phyloP scores from a whole-genome alignment of 306 rosid species.

The Malus sylvestris region DNA sequence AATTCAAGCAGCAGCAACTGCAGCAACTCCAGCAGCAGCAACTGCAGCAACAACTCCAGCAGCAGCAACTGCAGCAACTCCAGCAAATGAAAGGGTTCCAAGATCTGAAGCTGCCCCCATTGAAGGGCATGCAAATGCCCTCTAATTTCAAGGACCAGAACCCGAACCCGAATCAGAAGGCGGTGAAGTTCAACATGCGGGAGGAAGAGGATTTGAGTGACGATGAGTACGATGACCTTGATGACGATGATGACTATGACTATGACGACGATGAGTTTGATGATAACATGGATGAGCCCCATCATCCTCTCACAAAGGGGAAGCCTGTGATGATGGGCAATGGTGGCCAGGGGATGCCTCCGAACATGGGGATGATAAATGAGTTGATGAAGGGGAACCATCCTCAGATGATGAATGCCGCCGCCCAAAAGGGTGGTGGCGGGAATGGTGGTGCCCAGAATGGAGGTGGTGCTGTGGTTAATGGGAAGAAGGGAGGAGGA shows the following conservation, averaged over 20 bases:
- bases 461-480: conserved; percentile 24
- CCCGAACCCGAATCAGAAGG: conserved; percentile 44
- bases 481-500: conserved; percentile 16
- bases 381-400: conserved; percentile 37
- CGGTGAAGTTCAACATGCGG: conserved; percentile 42
- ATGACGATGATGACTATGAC: conserved; percentile 33
- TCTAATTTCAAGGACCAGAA: conserved; percentile 23
- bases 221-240: conserved; percentile 34
- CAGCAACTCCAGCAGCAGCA: conserved; percentile 15
- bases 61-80: conserved; percentile 12
- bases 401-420: conserved; percentile 34
- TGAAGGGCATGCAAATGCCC: conserved; percentile 48
- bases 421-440: conserved; percentile 36
- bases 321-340: conserved; percentile 33
- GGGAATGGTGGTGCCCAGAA: conserved; percentile 23
- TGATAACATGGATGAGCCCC: conserved; percentile 48
- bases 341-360: conserved; percentile 28
- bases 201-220: conserved; percentile 46
- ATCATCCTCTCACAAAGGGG: conserved; percentile 36
- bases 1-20: conserved; percentile 18
- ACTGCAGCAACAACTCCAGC: conserved; percentile 8
- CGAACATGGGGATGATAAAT: conserved; percentile 41
- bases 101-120: conserved; percentile 67
- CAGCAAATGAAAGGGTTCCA: conserved; percentile 61
- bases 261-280: conserved; percentile 31